Evolutionary conservation across 2,329 filamentous ascomycete genomes (phyloP), one percentile per base, ranked within the genome.

Genomic region (Diaporthe australafricana): DNA sequence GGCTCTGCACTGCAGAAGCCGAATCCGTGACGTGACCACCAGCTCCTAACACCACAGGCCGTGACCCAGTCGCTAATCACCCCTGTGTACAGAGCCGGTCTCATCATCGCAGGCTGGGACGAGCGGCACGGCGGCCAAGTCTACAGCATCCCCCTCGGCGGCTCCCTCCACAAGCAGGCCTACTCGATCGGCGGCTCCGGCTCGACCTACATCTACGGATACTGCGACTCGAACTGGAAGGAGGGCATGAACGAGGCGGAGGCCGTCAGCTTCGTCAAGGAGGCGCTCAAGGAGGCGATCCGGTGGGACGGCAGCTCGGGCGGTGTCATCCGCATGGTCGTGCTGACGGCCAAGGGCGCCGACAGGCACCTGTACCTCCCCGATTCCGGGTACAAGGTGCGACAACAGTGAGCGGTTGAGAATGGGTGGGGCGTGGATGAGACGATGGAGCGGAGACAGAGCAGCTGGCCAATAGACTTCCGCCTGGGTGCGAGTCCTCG

Each of bases 281-380:
- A 91, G 60, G 92, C 96, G 40, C 86, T 99, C 80, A 87, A 90
- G 79, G 96, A 99, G 87, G 96, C 96, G 20, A 98, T 99, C 89
- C 98, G 98, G 86, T 99, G 96, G 96, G 96, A 99, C 81, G 96
- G 96, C 75, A 98, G 95, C 87, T 98, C 96, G 3, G 96, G 96
- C 76, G 96, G 96, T 85, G 96, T 99, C 73, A 99, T 99, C 79
- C 91, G 96, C 77, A 94, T 99, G 94, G 96, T 98, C 74, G 96
- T 99, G 72, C 85, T 99, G 84, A 99, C 96, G 74, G 91, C 91
- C 78, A 91, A 93, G 80, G 96, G 96, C 45, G 95, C 96, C 8
- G 91, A 96, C 84, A 91, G 96, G 84, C 96, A 98, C 87, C 84
- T 99, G 81, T 99, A 98, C 83, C 88, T 99, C 79, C 96, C 96